Evolutionary conservation across 805 yeast genomes (phyloP), one percentile per base, ranked within the genome.

Genomic region (Yarrowia sp.): DNA sequence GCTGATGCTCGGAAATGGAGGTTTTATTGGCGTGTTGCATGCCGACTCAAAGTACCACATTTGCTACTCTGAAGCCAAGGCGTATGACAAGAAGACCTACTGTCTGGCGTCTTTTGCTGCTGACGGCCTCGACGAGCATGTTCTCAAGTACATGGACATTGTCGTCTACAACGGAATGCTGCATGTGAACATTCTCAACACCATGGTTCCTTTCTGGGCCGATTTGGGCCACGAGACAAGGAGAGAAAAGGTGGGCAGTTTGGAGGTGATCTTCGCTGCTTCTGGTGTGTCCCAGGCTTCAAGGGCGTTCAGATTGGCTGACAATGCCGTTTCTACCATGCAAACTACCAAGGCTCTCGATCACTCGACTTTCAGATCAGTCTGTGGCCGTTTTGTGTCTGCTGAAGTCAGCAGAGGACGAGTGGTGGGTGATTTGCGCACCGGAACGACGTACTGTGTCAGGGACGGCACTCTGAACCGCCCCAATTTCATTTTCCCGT

Each of bases 381-480:
- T 12, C 3, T 44, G 49, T 20, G 49, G 49, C 13, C 49, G 49
- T n/a, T 44, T 20, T 20, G 49, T 44, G 8, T 44, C 49, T 20
- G 49, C 49, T 14, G 20, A 9, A 3, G n/a, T 44, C 33, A 44
- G 49, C 10, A 6, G 49, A 44, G 49, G 49, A 44, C 49, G 49
- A 4, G 49, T 44, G 15, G 49, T 44, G 13, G 49, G 34, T 7
- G 49, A 44, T 14, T n/a, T 44, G n/a, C 6, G 12, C 9, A 44
- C 34, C 1, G 49, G 49, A 14, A 44, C n/a, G 1, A n/a, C 49
- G 9, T 44, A 20, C 33, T 44, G 49, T 9, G 49, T 20, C 33
- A 14, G 20, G 1, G 49, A 44, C 34, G 33, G 7, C 33, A 20
- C 33, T 20, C 49, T 20, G 12, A 33, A 15, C 3, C n/a, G n/a